Base-by-base conservation (phyloP, 2,329 filamentous ascomycete species). In the Penicillium nordicum region DNA sequence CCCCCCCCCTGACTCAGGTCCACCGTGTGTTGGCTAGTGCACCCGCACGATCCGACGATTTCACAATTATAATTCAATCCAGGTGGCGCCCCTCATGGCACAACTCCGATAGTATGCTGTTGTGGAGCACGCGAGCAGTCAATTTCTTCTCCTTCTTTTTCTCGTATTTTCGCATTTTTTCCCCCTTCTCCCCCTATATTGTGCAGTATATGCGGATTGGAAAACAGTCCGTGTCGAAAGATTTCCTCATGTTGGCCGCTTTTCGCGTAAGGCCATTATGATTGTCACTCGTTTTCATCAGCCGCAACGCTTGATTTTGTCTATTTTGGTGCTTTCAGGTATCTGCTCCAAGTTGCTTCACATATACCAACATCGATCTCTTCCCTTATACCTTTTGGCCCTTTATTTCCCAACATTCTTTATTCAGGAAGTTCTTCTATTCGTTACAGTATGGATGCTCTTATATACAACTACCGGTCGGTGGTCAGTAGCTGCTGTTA, bases 391-490 rank as follows among this genome's bases (percentile, higher is more conserved):
- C 43, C 53, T 59, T 42, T 65, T 71, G 36, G 57, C 65, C 12
- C 43, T 71, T 30, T 71, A 69, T 48, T 62, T 69, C 11, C 65
- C 65, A 2, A 69, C 69, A 4, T 67, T 71, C 32, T 70, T 70
- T 50, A 54, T 69, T 9, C 58, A 63, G n/a, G 69, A 71, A 60
- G 44, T 53, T 18, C 29, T 69, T 5, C 57, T 69, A 21, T 62
- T 63, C 25, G 46, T 66, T 9, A 38, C 61, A 27, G 58, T 59
- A 45, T 65, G 69, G 58, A 43, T 62, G 44, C 57, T 69, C 40
- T 59, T 70, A 25, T 60, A 68, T 49, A 58, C 49, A 43, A 62
- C 62, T 4, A 58, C 51, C 27, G 66, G 66, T 41, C 55, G 54
- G 8, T 54, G 48, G 51, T 59, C 59, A 4, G 47, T 58, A 18